Evolutionary conservation across 2,329 filamentous ascomycete genomes (phyloP).

Genomic region (Achaetomium macrosporum): DNA sequence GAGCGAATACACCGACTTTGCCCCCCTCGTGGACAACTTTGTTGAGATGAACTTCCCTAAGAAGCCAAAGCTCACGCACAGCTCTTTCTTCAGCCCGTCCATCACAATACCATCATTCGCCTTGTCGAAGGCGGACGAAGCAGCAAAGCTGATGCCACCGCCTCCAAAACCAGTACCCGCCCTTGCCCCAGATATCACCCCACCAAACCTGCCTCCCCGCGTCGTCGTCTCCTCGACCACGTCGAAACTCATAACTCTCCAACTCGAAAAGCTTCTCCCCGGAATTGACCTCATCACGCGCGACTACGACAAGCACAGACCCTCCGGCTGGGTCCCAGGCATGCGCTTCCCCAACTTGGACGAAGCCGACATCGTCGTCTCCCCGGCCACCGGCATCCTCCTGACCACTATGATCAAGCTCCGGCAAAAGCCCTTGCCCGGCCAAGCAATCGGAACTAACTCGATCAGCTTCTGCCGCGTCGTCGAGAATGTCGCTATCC

Average conservation of each 20-base stretch:
- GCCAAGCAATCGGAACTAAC: constrained; percentile 37
- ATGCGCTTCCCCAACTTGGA: constrained; percentile 36
- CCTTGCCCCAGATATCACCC: constrained; percentile 19
- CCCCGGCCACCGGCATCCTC: constrained; percentile 62
- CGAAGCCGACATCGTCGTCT: constrained; percentile 70
- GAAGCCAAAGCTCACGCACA: constrained; percentile 21
- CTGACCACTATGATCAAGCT: constrained; percentile 65
- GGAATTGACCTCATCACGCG: constrained; percentile 26
- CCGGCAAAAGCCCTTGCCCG: constrained; percentile 64
- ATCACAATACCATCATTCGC: neutral
- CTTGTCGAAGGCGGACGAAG: neutral
- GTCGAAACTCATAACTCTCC: constrained; percentile 7
- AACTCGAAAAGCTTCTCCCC: constrained; percentile 23
- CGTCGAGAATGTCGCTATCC: constrained; percentile 45
- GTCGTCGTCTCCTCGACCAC: constrained; percentile 25
- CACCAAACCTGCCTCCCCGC: constrained; percentile 10
- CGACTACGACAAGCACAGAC: constrained; percentile 25
- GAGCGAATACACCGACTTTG: constrained; percentile 18
- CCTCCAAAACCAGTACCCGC: constrained; percentile 16
- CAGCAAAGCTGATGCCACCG: constrained; percentile 12
- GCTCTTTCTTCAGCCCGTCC: constrained; percentile 17
- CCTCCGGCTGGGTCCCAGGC: constrained; percentile 21
- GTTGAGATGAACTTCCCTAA: constrained; percentile 25
- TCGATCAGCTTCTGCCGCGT: constrained; percentile 43
- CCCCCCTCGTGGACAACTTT: constrained; percentile 24